Percentiles rank a stretch among this genome's conserved stretches.
Evolutionary conservation across 129 eudicot species (phyloP).

Genomic region (Artemisia argyi): DNA sequence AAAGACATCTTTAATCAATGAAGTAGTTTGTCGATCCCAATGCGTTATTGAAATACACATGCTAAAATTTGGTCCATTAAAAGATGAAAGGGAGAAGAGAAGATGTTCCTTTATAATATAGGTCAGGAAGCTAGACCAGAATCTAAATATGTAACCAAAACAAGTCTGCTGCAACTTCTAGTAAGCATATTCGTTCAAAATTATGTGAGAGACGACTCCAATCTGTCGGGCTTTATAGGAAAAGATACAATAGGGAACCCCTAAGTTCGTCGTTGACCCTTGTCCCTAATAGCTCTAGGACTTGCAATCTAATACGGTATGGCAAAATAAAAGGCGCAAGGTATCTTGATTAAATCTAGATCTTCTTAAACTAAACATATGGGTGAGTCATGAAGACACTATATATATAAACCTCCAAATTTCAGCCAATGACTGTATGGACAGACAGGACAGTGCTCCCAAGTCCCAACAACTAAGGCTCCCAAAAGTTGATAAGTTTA

Average conservation of each 20-base stretch:
- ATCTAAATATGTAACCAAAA: not conserved
- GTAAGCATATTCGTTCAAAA: not conserved
- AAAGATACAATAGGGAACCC: too few species aligned
- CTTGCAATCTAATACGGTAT: not conserved
- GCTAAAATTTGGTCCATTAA: slow-evolving; percentile 15
- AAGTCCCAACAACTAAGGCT: too few species aligned
- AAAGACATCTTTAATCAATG: slow-evolving; percentile 24
- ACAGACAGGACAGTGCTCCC: too few species aligned
- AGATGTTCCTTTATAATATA: slow-evolving; percentile 5
- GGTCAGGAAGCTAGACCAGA: slow-evolving; percentile 8
- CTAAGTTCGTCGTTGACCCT: not conserved
- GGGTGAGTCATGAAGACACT: too few species aligned
- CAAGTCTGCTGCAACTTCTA: not conserved
- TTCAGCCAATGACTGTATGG: too few species aligned
- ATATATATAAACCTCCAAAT: too few species aligned
- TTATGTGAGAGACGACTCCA: not conserved
- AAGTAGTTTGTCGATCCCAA: slow-evolving; percentile 24
- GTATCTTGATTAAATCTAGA: too few species aligned
- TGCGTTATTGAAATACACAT: not conserved
- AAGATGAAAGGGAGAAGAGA: slow-evolving; percentile 5
- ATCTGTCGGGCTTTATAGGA: not conserved
- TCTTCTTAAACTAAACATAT: too few species aligned
- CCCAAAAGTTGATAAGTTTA: too few species aligned
- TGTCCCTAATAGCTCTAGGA: not conserved
- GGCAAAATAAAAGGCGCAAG: too few species aligned